These are phyloP conservation scores for Yarrowia sp. DNA, from an alignment of 805 yeast species.

Conservation along the genomic window DNA sequence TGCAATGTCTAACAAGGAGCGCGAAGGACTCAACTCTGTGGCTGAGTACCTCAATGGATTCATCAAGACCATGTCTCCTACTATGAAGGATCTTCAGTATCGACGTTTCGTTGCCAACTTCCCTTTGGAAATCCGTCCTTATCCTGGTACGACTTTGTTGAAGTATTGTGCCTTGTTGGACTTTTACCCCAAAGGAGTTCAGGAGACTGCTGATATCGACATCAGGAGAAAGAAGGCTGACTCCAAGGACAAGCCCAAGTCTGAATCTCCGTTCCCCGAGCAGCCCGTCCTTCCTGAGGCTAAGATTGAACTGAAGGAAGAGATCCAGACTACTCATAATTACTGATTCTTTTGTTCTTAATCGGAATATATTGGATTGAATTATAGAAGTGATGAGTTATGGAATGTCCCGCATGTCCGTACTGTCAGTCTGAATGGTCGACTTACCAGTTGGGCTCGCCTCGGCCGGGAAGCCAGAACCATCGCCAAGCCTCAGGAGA, in stretches of 20 bases:
- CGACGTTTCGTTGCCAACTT: constrained; percentile 2
- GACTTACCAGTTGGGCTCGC: constrained; percentile 20
- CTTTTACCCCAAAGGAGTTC: constrained; percentile 1
- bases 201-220: not conserved
- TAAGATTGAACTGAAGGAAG: not conserved
- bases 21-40: not conserved
- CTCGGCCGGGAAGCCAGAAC: not conserved
- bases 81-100: constrained; percentile 4
- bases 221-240: not conserved
- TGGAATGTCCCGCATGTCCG: constrained; percentile 12
- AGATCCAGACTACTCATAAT: not conserved
- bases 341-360: not conserved
- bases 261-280: not conserved
- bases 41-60: constrained; percentile 6
- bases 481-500: constrained; percentile 18
- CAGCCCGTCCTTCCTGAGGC: not conserved
- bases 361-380: not conserved
- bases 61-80: not conserved
- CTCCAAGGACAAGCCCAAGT: not conserved
- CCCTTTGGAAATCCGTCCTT: not conserved
- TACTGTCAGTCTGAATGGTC: not conserved
- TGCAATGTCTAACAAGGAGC: not conserved
- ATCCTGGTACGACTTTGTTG: not conserved
- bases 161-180: not conserved
- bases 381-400: not conserved